Evolutionary conservation across 1,139 yeast genomes (phyloP).

Genomic region (Eremothecium coryli): DNA sequence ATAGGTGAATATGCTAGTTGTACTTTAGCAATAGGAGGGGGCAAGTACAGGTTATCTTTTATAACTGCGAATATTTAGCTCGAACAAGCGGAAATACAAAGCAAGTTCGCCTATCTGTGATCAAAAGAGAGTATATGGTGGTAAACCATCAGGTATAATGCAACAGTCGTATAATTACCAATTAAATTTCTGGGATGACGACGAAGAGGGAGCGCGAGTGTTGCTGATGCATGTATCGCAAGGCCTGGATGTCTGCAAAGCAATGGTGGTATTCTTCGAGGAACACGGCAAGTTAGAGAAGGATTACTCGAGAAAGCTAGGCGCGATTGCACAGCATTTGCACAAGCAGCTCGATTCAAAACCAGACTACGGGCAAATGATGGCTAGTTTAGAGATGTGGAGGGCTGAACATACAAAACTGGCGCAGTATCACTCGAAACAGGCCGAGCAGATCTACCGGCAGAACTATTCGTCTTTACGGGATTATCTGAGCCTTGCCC

Average conservation of each 20-base stretch:
- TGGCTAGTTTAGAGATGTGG: constrained; percentile 13
- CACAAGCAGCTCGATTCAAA: constrained; percentile 14
- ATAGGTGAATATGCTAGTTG: no score
- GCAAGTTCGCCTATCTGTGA: no score
- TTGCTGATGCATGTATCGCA: constrained; percentile 23
- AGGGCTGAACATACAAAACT: constrained; percentile 18
- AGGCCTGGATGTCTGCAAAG: constrained; percentile 23
- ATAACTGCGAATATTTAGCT: no score
- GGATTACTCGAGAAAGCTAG: constrained; percentile 28
- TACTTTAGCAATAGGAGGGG: no score
- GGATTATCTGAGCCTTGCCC: constrained; percentile 20
- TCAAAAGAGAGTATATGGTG: no score
- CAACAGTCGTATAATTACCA: constrained; percentile 24
- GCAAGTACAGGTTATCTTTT: no score
- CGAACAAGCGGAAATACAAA: no score
- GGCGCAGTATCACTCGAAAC: constrained; percentile 27
- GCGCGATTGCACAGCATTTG: constrained; percentile 25
- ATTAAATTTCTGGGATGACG: constrained; percentile 30
- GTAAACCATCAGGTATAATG: no score
- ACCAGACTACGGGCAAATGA: constrained; percentile 26
- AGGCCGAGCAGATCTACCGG: constrained; percentile 23
- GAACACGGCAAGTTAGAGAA: constrained; percentile 26
- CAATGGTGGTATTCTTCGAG: constrained; percentile 22
- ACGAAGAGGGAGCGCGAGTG: constrained; percentile 27
- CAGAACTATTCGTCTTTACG: constrained; percentile 21